Conservation (phyloP, 768 basidiomycete species). For the Boletus eberwhitei region DNA sequence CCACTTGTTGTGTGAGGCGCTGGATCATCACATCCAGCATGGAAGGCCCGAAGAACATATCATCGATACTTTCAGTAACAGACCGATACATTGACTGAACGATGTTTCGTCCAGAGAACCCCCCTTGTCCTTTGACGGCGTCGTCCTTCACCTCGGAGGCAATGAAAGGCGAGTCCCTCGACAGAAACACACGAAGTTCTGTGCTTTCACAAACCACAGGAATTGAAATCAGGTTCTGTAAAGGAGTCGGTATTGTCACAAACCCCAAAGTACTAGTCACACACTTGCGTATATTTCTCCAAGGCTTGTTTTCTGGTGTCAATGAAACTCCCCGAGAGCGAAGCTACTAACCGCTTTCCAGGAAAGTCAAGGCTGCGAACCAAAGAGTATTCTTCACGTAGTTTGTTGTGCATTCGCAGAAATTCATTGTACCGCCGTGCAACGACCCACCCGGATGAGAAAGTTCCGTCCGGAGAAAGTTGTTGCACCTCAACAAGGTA, state of each 20-base stretch:
- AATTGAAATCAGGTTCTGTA: constrained; percentile 68
- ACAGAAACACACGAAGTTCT: constrained; percentile 81
- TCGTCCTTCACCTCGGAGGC: constrained; percentile 47
- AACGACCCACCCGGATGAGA: constrained; percentile 88
- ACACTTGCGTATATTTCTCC: constrained; percentile 89
- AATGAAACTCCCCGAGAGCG: constrained; percentile 84
- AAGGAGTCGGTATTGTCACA: background rate
- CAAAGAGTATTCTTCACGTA: constrained; percentile 69
- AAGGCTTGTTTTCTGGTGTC: constrained; percentile 74
- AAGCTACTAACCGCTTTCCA: constrained; percentile 85
- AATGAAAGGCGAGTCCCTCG: constrained; percentile 80
- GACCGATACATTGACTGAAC: constrained; percentile 88
- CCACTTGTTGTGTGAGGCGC: constrained; percentile 84
- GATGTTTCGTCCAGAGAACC: constrained; percentile 68
- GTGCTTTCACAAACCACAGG: constrained; percentile 77
- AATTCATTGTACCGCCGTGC: constrained; percentile 96
- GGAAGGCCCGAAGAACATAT: constrained; percentile 94
- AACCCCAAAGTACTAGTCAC: background rate
- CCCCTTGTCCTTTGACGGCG: constrained; percentile 38
- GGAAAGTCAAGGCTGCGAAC: constrained; percentile 84
- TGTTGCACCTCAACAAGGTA: constrained; percentile 94
- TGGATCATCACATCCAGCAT: constrained; percentile 96
- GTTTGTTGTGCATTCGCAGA: constrained; percentile 78
- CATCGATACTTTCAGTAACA: constrained; percentile 93
- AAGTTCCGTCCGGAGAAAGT: constrained; percentile 70